Evolutionary conservation across 1,284 basidiomycete species (phyloP).

Genomic region (Volvariella surrecta): DNA sequence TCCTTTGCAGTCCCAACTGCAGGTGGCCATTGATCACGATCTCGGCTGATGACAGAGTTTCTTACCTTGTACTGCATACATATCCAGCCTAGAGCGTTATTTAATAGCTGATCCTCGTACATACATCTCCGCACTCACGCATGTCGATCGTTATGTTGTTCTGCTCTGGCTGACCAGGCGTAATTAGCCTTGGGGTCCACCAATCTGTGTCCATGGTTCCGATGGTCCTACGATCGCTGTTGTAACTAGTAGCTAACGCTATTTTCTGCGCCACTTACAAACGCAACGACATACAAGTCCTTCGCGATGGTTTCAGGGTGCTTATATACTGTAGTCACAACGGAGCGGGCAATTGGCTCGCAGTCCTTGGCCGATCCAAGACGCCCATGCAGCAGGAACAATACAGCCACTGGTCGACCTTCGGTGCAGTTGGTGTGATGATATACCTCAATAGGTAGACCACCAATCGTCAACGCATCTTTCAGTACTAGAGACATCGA

Average conservation of each 20-base stretch:
- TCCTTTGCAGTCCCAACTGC: constrained; percentile 70
- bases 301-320: no score
- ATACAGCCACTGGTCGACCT: constrained; percentile 29
- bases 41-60: constrained; percentile 1
- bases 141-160: constrained; percentile 50
- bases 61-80: constrained; percentile 65
- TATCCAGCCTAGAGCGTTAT: constrained; percentile 45
- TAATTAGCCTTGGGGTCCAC: constrained; percentile 45
- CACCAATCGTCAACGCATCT: constrained; percentile 30
- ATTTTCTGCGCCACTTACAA: no score
- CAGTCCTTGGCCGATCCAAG: constrained; percentile 19
- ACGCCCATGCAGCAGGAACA: constrained; percentile 62
- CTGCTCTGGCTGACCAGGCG: constrained; percentile 41
- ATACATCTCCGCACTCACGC: constrained; percentile 35
- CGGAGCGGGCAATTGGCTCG: constrained; percentile 15
- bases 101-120: no score
- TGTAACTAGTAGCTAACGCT: background rate
- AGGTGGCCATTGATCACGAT: no score
- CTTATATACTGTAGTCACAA: constrained; percentile 9
- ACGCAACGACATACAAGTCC: no score
- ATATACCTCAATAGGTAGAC: constrained; percentile 36
- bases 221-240: constrained; percentile 49
- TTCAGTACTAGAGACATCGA: constrained; percentile 10
- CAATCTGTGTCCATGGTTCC: constrained; percentile 65
- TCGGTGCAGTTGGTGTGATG: constrained; percentile 14